phyloP scores from a whole-genome alignment of 352 stramenopile genomes.

The Phytophthora brassicae region DNA sequence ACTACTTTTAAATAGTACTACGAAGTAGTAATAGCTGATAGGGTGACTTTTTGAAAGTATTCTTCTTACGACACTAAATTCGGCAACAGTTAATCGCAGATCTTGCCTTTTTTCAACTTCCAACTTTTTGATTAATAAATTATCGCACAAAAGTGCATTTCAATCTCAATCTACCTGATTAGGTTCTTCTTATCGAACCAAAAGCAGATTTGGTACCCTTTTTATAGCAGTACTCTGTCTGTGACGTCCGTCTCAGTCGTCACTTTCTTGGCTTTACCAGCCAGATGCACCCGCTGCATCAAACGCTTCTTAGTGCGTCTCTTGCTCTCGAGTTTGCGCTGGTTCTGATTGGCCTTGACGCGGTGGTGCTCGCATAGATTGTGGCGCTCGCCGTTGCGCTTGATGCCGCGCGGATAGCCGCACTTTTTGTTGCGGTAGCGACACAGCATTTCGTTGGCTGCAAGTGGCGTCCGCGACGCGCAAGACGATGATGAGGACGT shows the following conservation, averaged over 20 bases:
- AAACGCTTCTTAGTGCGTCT: conserved; percentile 61
- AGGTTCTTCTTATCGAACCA: conserved; percentile 16
- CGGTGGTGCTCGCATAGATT: conserved; percentile 68
- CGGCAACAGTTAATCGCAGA: no score
- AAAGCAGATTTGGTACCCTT: background rate
- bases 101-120: background rate
- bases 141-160: conserved; percentile 29
- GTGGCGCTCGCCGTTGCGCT: conserved; percentile 68
- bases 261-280: conserved; percentile 24
- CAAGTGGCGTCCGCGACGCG: background rate
- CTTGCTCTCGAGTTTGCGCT: conserved; percentile 84
- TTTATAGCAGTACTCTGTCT: conserved; percentile 18
- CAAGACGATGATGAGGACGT: background rate
- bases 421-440: conserved; percentile 74
- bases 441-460: conserved; percentile 41
- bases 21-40: no score
- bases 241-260: conserved; percentile 16
- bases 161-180: conserved; percentile 1
- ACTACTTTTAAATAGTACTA: no score
- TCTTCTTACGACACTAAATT: no score
- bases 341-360: conserved; percentile 78
- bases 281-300: conserved; percentile 18
- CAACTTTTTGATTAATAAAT: conserved; percentile 35
- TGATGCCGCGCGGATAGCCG: conserved; percentile 53
- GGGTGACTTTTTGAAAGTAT: no score